A percentile compares a stretch with the other conserved stretches of the same genome.
Conservation (phyloP, 306 rosid genomes). For the Dalbergia oliveri region DNA sequence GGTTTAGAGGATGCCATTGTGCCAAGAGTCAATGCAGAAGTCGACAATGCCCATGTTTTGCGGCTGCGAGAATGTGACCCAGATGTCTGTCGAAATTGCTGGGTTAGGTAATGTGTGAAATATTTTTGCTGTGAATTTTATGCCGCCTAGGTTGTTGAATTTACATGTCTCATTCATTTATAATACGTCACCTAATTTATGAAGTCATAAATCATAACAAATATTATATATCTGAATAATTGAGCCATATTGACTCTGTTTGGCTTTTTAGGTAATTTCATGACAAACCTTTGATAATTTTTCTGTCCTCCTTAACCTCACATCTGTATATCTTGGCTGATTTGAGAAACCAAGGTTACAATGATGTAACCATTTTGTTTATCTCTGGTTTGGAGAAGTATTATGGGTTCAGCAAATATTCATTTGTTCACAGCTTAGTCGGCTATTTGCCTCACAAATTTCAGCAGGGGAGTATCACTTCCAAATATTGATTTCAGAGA, state of each 20-base stretch:
- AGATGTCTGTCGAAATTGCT: conserved; percentile 96
- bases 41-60: conserved; percentile 98
- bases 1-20: conserved; percentile 98
- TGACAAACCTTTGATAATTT: neutral
- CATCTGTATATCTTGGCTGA: conserved; percentile 8
- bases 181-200: conserved; percentile 24
- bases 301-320: neutral
- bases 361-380: neutral
- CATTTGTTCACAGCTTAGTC: too few species aligned
- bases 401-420: too few species aligned
- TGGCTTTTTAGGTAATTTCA: neutral
- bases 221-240: neutral
- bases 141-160: conserved; percentile 20
- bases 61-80: conserved; percentile 99
- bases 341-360: neutral
- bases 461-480: neutral
- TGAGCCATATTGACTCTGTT: conserved; percentile 9
- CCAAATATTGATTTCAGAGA: conserved; percentile 24
- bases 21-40: conserved; percentile 99
- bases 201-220: conserved; percentile 11
- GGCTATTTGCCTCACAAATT: neutral
- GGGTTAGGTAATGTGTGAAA: conserved; percentile 81
- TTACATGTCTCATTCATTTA: conserved; percentile 14
- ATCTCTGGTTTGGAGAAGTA: conserved; percentile 12
- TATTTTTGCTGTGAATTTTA: conserved; percentile 32